Evolutionary conservation across 371 early-diverging fungal species (phyloP), one percentile per base, ranked within the genome.

Genomic region (Mortierella sp.): DNA sequence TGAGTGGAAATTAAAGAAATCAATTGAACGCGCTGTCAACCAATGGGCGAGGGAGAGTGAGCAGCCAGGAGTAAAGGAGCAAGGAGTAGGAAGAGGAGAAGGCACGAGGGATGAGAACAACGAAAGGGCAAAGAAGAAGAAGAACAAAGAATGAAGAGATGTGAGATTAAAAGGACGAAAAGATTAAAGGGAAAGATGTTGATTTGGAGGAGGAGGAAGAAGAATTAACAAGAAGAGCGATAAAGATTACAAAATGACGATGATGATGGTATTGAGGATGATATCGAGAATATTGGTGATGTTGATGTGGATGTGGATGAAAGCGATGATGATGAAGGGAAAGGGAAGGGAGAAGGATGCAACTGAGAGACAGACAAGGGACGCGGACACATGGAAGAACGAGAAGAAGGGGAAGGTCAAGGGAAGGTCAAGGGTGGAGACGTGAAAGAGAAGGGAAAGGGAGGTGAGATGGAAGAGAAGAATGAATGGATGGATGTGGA

Each of bases 401-500:
- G n/a, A 24, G 50, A 50, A n/a, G 50, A 50, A n/a, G 50, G 10
- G 50, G 3, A 10, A 50, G 50, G 50, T n/a, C n/a, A n/a, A 14
- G n/a, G 24, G 24, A 24, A 50, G 22, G 50, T 50, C n/a, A 50
- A n/a, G 50, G n/a, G 22, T 50, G 50, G 10, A 14, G 50, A 50
- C 2, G 50, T n/a, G 24, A 19, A 45, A 45, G 31, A 10, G 14
- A 55, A 55, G 37, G 22, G n/a, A 10, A 34, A 31, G 52, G 39
- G 34, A 47, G 34, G 19, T 13, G 52, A 37, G 66, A 29, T 45
- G 43, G 45, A 31, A 44, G 22, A 43, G 48, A 50, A n/a, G n/a
- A 24, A 53, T 29, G 43, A 66, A 29, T 66, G 66, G 66, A 66
- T 24, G 66, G 66, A 44, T 44, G 29, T 50, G 50, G 50, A n/a